Evolutionary conservation across 345 rosid species (phyloP).

Genomic region (Brassica nigra): DNA sequence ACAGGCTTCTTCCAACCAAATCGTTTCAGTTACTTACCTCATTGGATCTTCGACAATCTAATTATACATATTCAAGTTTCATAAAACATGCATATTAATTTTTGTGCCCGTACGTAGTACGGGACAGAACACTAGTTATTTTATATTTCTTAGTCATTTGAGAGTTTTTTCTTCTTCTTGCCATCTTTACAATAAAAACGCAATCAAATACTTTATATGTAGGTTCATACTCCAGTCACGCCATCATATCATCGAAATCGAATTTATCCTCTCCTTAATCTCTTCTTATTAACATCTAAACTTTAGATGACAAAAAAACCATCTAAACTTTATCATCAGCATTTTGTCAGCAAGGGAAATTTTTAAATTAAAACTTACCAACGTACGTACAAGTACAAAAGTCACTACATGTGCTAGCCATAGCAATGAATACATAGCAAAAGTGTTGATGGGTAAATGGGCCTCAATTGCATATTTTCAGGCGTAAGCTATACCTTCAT

Average conservation of each 20-base stretch:
- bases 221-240: conserved; percentile 15
- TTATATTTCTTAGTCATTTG: not conserved
- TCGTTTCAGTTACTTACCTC: not conserved
- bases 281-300: not conserved
- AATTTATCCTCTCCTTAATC: not conserved
- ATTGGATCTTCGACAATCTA: not conserved
- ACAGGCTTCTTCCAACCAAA: not conserved
- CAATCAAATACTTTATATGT: not conserved
- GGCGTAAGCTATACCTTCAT: conserved; percentile 12
- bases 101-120: not conserved
- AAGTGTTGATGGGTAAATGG: not conserved
- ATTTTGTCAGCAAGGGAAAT: not conserved
- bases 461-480: not conserved
- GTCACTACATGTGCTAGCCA: not conserved
- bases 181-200: not conserved
- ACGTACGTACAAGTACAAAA: not conserved
- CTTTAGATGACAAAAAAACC: too few relatives aligned
- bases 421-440: not conserved
- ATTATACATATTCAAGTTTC: not conserved
- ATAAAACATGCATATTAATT: not conserved
- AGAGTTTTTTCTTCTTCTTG: not conserved
- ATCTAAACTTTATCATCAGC: not conserved
- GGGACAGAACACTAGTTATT: not conserved
- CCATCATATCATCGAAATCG: conserved; percentile 26
- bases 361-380: not conserved